Percentiles rank a stretch among this genome's conserved stretches.
phyloP scores from a whole-genome alignment of 2,329 filamentous ascomycete species.

The Amesomyces nigricolor region DNA sequence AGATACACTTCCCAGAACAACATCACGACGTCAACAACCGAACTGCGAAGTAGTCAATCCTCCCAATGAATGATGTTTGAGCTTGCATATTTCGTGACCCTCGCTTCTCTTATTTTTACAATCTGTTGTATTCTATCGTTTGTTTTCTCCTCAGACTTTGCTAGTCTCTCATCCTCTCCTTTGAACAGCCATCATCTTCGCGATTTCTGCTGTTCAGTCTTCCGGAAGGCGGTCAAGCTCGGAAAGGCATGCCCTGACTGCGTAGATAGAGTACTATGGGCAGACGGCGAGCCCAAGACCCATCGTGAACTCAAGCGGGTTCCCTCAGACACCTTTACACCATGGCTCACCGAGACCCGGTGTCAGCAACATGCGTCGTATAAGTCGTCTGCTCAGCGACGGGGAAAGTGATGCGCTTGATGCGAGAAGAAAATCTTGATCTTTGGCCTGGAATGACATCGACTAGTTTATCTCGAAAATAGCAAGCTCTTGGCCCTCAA shows the following conservation, averaged over 20 bases:
- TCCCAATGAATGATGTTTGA: too few relatives aligned
- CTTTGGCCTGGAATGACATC: slow-evolving; percentile 50
- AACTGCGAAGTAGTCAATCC: too few relatives aligned
- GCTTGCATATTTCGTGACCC: too few relatives aligned
- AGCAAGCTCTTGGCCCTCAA: slow-evolving; percentile 61
- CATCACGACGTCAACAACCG: too few relatives aligned
- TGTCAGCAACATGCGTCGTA: slow-evolving; percentile 52
- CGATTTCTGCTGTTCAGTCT: slow-evolving; percentile 12
- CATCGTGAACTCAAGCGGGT: slow-evolving; percentile 65
- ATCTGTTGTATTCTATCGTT: too few relatives aligned
- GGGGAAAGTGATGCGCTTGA: slow-evolving; percentile 55
- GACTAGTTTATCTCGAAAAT: slow-evolving; percentile 71
- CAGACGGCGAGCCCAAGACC: slow-evolving; percentile 59
- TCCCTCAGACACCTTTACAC: slow-evolving; percentile 67
- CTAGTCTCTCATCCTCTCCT: neutral
- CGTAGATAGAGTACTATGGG: slow-evolving; percentile 57
- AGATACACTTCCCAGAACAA: neutral
- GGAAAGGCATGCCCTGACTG: slow-evolving; percentile 48
- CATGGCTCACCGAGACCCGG: slow-evolving; percentile 49
- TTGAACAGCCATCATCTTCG: neutral
- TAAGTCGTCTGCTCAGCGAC: slow-evolving; percentile 58
- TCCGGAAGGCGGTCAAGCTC: slow-evolving; percentile 50
- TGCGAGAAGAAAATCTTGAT: slow-evolving; percentile 56
- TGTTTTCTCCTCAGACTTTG: neutral
- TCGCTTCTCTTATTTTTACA: neutral